Evolutionary conservation across 2,329 filamentous ascomycete species (phyloP), one percentile per base, ranked within the genome.

Genomic region (Zymoseptoria tritici): DNA sequence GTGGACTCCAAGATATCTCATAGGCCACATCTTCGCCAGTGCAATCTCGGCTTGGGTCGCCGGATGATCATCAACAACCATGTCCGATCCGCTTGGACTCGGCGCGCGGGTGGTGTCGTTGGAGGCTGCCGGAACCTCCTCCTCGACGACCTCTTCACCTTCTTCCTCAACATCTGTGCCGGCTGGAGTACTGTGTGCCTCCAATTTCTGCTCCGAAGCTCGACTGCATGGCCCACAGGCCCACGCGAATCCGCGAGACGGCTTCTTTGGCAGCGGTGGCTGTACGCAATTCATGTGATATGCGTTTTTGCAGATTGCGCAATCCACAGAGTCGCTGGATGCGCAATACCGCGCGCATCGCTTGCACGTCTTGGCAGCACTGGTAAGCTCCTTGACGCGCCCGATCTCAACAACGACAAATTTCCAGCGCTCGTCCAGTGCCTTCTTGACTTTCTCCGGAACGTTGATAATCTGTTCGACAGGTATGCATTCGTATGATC

Each of bases 241-340:
- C 94, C 94, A 99, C 4, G 91, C 94, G 76, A 99, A 99, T 49
- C 94, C 94, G 75, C 94, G 88, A 53, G 93, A 96, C 20, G 94
- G 94, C 76, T 99, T 99, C 76, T 97, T 99, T 57, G 91, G 82
- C 63, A 99, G 76, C 46, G 92, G 91, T 49, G 94, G 94, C 62
- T 89, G 88, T 59, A 99, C 94, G 74, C 94, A 99, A 70, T 92
- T 90, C 93, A 99, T 97, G 78, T 99, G 94, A 77, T 97, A 99
- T 13, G 93, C 97, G 74, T 91, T 87, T 72, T 87, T 85, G 75
- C 94, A 99, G 58, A 97, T 91, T 52, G 93, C 94, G 75, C 94
- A 99, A 74, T 97, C 93, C 22, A 97, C 94, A 49, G 94, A 97
- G 77, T 97, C 91, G 73, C 90, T 88, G 87, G 85, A 94, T 68